phyloP scores from a whole-genome alignment of 768 basidiomycete species.

The Pleurotus djamor region DNA sequence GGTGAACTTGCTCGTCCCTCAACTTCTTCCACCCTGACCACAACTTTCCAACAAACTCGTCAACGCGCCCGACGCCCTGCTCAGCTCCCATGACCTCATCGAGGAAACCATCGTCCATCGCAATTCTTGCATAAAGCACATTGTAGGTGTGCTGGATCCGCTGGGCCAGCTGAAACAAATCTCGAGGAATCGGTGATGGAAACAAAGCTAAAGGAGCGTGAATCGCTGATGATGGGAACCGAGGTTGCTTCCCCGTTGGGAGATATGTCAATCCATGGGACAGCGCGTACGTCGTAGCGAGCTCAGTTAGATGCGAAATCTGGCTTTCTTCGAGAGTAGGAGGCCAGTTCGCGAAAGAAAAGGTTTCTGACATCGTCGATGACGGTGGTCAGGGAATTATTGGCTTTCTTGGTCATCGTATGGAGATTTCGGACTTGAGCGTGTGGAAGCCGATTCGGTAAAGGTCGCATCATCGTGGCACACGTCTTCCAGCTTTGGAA shows the following conservation, averaged over 20 bases:
- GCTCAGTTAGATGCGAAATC: conserved; percentile 53
- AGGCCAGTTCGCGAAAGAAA: conserved; percentile 69
- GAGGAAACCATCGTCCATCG: conserved; percentile 76
- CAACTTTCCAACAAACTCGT: conserved; percentile 81
- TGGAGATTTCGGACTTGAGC: too few relatives aligned
- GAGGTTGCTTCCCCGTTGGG: conserved; percentile 40
- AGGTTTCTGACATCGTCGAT: conserved; percentile 14
- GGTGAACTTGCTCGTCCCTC: conserved; percentile 55
- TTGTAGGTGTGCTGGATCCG: conserved; percentile 80
- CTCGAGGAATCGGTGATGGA: conserved; percentile 82
- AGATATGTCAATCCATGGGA: conserved; percentile 85
- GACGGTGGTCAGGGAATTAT: neutral
- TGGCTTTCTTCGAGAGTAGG: conserved; percentile 61
- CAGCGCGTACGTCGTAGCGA: conserved; percentile 82
- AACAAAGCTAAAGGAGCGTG: conserved; percentile 90
- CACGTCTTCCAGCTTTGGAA: too few relatives aligned
- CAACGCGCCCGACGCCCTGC: conserved; percentile 75
- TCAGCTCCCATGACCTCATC: conserved; percentile 83
- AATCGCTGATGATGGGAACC: conserved; percentile 60
- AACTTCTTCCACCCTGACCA: conserved; percentile 86
- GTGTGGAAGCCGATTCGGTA: too few relatives aligned
- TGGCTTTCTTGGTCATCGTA: too few relatives aligned
- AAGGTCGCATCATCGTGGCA: too few relatives aligned
- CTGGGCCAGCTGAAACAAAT: conserved; percentile 63
- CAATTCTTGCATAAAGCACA: conserved; percentile 79